phyloP scores from a whole-genome alignment of 352 stramenopile species.

The Globisporangium lucens region DNA sequence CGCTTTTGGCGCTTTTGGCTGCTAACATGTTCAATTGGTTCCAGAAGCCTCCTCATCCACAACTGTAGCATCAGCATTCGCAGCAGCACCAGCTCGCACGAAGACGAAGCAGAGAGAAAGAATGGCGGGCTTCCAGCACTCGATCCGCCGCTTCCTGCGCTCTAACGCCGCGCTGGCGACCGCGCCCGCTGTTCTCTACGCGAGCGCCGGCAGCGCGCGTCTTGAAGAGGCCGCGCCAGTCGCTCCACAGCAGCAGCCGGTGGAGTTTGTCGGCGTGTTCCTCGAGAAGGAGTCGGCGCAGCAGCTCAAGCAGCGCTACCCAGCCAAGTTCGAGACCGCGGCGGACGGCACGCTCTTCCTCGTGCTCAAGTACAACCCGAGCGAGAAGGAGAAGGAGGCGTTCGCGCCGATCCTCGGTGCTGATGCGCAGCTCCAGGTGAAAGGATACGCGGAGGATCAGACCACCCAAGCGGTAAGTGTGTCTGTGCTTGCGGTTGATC shows the following conservation, averaged over 20 bases:
- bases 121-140: slow-evolving; percentile 17
- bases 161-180: slow-evolving; percentile 5
- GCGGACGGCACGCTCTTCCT: slow-evolving; percentile 49
- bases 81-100: background rate
- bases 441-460: slow-evolving; percentile 61
- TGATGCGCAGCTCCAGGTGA: slow-evolving; percentile 54
- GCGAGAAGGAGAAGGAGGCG: slow-evolving; percentile 59
- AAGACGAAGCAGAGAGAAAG: background rate
- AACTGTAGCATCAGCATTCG: background rate
- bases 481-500: too few relatives aligned
- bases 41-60: background rate
- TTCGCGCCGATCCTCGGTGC: slow-evolving; percentile 70
- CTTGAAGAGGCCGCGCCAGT: slow-evolving; percentile 19
- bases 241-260: slow-evolving; percentile 15
- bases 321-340: slow-evolving; percentile 38
- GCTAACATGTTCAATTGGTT: background rate
- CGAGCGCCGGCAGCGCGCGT: slow-evolving; percentile 21
- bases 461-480: slow-evolving; percentile 49
- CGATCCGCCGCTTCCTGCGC: slow-evolving; percentile 20
- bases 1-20: too few relatives aligned
- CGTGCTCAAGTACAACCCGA: slow-evolving; percentile 79
- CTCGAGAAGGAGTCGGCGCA: slow-evolving; percentile 51
- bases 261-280: slow-evolving; percentile 81
- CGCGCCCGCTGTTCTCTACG: slow-evolving; percentile 19
- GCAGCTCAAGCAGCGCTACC: slow-evolving; percentile 51